These are phyloP conservation scores for Jamesozyma piceae DNA, from an alignment of 805 yeast genomes.

Conservation along the genomic window DNA sequence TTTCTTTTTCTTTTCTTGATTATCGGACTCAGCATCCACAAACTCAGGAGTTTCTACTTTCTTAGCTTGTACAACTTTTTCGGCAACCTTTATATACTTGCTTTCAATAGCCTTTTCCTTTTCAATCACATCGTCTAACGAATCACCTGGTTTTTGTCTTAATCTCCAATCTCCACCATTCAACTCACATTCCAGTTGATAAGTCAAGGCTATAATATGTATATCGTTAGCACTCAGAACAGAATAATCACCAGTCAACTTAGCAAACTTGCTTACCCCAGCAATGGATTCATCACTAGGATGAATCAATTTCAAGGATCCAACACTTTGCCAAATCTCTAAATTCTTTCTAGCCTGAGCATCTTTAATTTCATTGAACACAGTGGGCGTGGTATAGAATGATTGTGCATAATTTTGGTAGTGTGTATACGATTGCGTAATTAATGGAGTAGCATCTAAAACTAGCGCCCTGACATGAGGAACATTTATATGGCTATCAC, in stretches of 20 bases:
- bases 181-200: constrained; percentile 70
- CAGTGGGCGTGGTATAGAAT: constrained; percentile 91
- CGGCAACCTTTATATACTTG: neutral
- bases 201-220: constrained; percentile 83
- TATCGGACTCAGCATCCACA: constrained; percentile 23
- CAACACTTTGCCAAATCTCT: constrained; percentile 59
- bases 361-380: constrained; percentile 76
- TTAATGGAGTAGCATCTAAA: constrained; percentile 91
- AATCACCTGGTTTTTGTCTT: constrained; percentile 65
- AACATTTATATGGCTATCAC: neutral
- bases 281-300: constrained; percentile 59
- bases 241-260: constrained; percentile 80
- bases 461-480: constrained; percentile 49
- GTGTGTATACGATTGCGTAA: constrained; percentile 71
- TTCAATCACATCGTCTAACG: constrained; percentile 15
- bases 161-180: constrained; percentile 63
- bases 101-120: constrained; percentile 3
- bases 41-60: neutral
- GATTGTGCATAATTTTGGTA: constrained; percentile 58
- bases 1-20: constrained; percentile 30
- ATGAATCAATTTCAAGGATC: constrained; percentile 58
- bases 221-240: constrained; percentile 88
- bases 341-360: constrained; percentile 74
- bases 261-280: constrained; percentile 67
- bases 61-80: neutral